Evolutionary conservation across 1,284 basidiomycete species (phyloP), one percentile per base, ranked within the genome.

Genomic region (Quambalaria eucalypti): DNA sequence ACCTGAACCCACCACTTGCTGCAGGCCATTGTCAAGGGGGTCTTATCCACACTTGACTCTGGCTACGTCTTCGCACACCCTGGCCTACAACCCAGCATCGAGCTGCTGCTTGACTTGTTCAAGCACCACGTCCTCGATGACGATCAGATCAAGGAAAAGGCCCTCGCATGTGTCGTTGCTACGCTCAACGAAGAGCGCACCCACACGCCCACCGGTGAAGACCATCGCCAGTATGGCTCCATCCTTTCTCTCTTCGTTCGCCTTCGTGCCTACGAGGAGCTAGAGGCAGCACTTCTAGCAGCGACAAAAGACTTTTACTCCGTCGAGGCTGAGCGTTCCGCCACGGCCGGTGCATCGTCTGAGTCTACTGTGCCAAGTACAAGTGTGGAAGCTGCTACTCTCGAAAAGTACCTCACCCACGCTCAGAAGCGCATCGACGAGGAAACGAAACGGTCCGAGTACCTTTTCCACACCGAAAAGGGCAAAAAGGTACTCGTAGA

Each of bases 71-170:
- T 51, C 28, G 36, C 42, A 23, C 57, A 56, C 12, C 16, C 14
- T 25, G 46, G 46, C 10, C 26, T 51, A 19, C 52, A 60, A 19
- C 48, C 55, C 29, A 57, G 63, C 26, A 59, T 59, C 56, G 60
- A 69, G 2, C 60, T 71, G 7, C 56, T 59, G 39, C 54, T 69
- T 23, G 65, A 68, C 38, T 55, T 62, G 12, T 65, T 69, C 38
- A 64, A 57, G 46, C 59, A 69, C 51, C 49, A 54, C 29, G 49
- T 71, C 39, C 28, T 66, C 31, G 50, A 64, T n/a, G 61, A 66
- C 31, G 53, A 36, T 7, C 33, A 47, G 1, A 55, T 71, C 7
- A 25, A 46, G 39, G 40, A 33, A n/a, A 52, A 60, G 53, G 51
- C 57, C 14, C 46, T 66, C 16, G 44, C 29, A 7, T 49, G 56